A percentile compares a stretch with the other conserved stretches of the same genome.
phyloP scores from a whole-genome alignment of 2,329 filamentous ascomycete genomes.

The Neofusicoccum cordaticola region DNA sequence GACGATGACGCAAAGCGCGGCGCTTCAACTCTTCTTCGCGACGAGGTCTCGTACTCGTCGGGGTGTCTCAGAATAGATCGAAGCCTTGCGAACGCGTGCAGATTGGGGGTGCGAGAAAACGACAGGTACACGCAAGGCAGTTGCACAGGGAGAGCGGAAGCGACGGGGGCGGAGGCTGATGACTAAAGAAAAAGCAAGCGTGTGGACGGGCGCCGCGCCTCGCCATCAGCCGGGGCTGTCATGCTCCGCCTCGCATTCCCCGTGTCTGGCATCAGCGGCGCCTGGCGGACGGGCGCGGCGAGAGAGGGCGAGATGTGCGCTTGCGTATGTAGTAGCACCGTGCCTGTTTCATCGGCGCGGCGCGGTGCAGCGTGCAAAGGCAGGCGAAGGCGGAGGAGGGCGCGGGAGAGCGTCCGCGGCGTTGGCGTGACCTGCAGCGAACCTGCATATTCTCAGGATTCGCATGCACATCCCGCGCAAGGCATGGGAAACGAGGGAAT shows the following conservation, averaged over 20 bases:
- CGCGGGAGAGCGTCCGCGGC: background rate
- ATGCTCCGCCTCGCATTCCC: slow-evolving; percentile 6
- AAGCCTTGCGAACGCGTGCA: background rate
- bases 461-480: background rate
- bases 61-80: background rate
- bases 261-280: background rate
- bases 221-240: slow-evolving; percentile 9
- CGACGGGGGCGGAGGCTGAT: background rate
- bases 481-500: background rate
- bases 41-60: background rate
- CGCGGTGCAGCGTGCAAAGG: background rate
- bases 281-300: background rate
- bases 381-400: background rate
- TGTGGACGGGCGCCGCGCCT: background rate
- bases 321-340: background rate
- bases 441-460: background rate
- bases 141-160: background rate
- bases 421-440: background rate
- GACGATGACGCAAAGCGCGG: slow-evolving; percentile 1
- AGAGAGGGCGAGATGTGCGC: background rate
- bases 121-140: background rate
- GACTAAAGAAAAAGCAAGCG: background rate
- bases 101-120: background rate
- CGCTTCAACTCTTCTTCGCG: background rate
- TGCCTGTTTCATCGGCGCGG: slow-evolving; percentile 10